Conservation (phyloP, 768 basidiomycete genomes). For the Tricholoma saponaceum region DNA sequence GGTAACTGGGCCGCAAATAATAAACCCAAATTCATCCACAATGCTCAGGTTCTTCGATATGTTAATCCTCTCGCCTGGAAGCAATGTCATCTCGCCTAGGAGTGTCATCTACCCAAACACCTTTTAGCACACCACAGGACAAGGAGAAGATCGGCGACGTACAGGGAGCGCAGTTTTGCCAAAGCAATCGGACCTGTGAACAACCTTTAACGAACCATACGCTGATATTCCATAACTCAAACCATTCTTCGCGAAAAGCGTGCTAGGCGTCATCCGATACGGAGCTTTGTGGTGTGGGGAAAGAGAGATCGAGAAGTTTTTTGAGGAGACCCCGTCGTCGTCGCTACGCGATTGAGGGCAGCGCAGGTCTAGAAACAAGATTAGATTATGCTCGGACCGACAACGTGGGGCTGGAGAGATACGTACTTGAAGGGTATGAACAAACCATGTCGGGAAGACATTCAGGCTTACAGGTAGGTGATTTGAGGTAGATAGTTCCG, state of each 20-base stretch:
- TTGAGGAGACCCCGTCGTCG: constrained; percentile 66
- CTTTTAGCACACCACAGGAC: background rate
- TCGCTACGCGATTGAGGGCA: constrained; percentile 65
- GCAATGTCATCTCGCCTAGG: constrained; percentile 65
- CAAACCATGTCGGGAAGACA: constrained; percentile 75
- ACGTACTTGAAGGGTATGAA: constrained; percentile 64
- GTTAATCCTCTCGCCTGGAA: constrained; percentile 46
- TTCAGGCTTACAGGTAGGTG: constrained; percentile 57
- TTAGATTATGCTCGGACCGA: background rate
- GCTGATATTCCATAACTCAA: constrained; percentile 63
- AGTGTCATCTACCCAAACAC: constrained; percentile 55
- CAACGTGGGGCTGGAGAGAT: background rate
- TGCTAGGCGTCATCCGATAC: constrained; percentile 30
- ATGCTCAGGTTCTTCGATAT: constrained; percentile 61
- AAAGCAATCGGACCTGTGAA: constrained; percentile 78
- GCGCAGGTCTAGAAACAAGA: constrained; percentile 44
- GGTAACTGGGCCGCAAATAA: constrained; percentile 73
- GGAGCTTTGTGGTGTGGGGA: constrained; percentile 21
- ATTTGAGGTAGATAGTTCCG: background rate
- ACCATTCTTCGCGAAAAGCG: constrained; percentile 26
- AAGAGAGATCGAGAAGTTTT: constrained; percentile 48
- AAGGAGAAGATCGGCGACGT: constrained; percentile 22
- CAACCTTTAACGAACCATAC: constrained; percentile 72
- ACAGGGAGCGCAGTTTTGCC: constrained; percentile 81
- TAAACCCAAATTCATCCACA: constrained; percentile 57